phyloP scores from a whole-genome alignment of 495 filamentous ascomycete species.

The Lindgomyces ingoldianus region DNA sequence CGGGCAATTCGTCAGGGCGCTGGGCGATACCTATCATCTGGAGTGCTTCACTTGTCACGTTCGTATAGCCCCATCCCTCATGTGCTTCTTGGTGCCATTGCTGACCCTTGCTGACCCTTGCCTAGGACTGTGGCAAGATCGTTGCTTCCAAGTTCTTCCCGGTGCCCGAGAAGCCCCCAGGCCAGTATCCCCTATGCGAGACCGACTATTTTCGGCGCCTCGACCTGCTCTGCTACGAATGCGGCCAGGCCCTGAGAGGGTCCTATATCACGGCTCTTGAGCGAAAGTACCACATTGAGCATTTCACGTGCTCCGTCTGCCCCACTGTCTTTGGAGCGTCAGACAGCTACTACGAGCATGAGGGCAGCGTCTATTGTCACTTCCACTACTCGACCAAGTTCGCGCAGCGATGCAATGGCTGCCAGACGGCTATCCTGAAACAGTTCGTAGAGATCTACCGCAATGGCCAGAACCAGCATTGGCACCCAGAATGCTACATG shows the following conservation, averaged over 20 bases:
- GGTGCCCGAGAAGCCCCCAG: constrained; percentile 82
- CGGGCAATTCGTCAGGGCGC: constrained; percentile 91
- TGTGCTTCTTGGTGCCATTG: background rate
- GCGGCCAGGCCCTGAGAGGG: constrained; percentile 88
- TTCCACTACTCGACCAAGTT: constrained; percentile 99
- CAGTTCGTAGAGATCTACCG: constrained; percentile 99
- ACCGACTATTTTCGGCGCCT: constrained; percentile 96
- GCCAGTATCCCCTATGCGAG: constrained; percentile 94
- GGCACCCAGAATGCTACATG: constrained; percentile 99
- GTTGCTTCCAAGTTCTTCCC: constrained; percentile 99
- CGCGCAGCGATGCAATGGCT: constrained; percentile 93
- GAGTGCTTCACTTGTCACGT: constrained; percentile 98
- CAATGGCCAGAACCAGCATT: constrained; percentile 97
- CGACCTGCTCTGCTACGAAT: constrained; percentile 86
- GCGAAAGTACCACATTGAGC: constrained; percentile 97
- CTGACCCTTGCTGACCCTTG: constrained; percentile 6
- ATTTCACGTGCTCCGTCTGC: constrained; percentile 98
- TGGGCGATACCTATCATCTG: constrained; percentile 90
- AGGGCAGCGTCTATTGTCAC: constrained; percentile 94
- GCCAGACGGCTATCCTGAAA: constrained; percentile 96
- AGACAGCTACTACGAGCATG: constrained; percentile 98
- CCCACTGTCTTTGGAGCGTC: constrained; percentile 96
- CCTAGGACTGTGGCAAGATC: constrained; percentile 89
- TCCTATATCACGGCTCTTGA: constrained; percentile 98
- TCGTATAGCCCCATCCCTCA: constrained; percentile 51